Evolutionary conservation across 306 rosid genomes (phyloP).

Genomic region (barrel medic (Medicago truncatula)): MtrunA17r5.0-ANR NC_053043.1:43351501-43352000

Average conservation of each 20-base stretch:
- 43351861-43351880: conserved; percentile 28
- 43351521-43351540: no score
- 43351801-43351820: conserved; percentile 14
- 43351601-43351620: no score
- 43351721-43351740: neutral
- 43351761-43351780: neutral
- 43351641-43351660: no score
- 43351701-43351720: conserved; percentile 8
- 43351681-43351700: neutral
- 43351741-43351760: no score
- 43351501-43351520: no score
- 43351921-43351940: conserved; percentile 3
- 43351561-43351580: no score
- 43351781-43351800: neutral
- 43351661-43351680: no score
- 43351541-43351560: no score
- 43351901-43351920: conserved; percentile 25
- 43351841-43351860: conserved; percentile 43
- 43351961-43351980: neutral
- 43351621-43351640: no score
- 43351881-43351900: conserved; percentile 15
- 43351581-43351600: no score
- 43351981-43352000: neutral
- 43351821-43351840: conserved; percentile 51
- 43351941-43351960: conserved; percentile 14